These are phyloP conservation scores for Vigna nakashimae DNA, from an alignment of 306 rosid species.

Conservation along the genomic window DNA sequence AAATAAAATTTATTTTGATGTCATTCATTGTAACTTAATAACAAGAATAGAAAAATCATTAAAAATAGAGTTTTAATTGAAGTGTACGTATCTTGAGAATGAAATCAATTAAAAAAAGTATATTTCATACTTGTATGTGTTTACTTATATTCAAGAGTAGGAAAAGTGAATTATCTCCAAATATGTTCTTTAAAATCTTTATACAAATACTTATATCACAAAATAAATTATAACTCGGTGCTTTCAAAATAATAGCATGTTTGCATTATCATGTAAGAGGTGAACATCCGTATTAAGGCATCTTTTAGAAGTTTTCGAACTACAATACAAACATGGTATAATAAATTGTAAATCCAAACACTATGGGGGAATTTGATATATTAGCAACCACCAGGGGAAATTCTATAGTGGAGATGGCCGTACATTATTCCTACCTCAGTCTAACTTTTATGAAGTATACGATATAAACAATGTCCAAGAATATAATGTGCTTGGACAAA, in stretches of 20 bases:
- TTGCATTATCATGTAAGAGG: too few species aligned
- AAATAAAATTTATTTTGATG: too few species aligned
- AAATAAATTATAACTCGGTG: neutral
- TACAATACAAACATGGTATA: neutral
- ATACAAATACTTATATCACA: neutral
- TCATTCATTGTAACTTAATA: neutral
- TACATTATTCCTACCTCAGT: conserved; percentile 26
- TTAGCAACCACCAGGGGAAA: neutral
- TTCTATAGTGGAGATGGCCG: neutral
- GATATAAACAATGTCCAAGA: conserved; percentile 17
- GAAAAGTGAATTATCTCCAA: neutral
- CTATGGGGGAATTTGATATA: neutral
- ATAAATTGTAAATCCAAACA: neutral
- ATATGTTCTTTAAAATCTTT: too few species aligned
- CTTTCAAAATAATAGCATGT: neutral
- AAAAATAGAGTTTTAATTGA: too few species aligned
- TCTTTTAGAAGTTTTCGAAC: neutral
- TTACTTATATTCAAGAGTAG: neutral
- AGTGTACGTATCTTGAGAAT: too few species aligned
- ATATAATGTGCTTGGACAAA: conserved; percentile 15
- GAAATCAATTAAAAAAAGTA: too few species aligned
- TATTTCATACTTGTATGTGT: too few species aligned
- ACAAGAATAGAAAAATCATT: too few species aligned
- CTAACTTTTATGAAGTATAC: conserved; percentile 1
- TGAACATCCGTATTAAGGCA: too few species aligned